Base-by-base conservation (phyloP, 257 asterid genomes). In the Lavandula angustifolia region DNA sequence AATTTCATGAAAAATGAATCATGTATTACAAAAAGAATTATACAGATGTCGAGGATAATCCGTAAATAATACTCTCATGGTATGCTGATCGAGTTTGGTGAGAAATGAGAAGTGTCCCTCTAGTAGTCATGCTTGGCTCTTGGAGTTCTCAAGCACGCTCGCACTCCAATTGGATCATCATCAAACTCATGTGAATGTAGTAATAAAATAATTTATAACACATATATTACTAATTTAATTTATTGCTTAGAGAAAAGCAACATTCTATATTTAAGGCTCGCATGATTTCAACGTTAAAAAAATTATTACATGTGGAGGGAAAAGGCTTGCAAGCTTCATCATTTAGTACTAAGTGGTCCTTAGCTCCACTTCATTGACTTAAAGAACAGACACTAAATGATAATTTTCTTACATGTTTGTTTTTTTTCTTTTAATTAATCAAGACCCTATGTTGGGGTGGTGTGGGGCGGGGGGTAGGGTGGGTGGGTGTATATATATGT, bases 291-390 rank as follows among this genome's bases (percentile, higher is more conserved):
- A 12, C 64, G 58, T 68, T 31, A 10, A 43, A 10, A 41, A 65
- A 55, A 64, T n/a, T 6, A 17, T 43, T 35, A 57, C 68, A 48
- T 63, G 54, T 51, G 33, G 49, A 64, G 41, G 33, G 4, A 9
- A 56, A 62, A 41, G 14, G 55, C 13, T 37, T 27, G 53, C 41
- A 17, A 31, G 31, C 16, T 66, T 53, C 47, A 65, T 70, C 59
- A 70, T 53, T 65, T 60, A 60, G 9, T 60, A 66, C 68, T 77
- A 64, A 73, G 76, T 73, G 82, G 82, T 77, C 82, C 73, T 55
- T 68, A 60, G 54, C 44, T 18, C 37, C 59, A 10, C 9, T 42
- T 63, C 73, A 56, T 73, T 63, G 78, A 68, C 78, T 59, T 57
- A 31, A 56, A 56, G 3, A 29, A 18, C 48, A n/a, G 4, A 37